Evolutionary conservation across 495 filamentous ascomycete species (phyloP), one percentile per base, ranked within the genome.

Genomic region (Penicillium verhagenii): DNA sequence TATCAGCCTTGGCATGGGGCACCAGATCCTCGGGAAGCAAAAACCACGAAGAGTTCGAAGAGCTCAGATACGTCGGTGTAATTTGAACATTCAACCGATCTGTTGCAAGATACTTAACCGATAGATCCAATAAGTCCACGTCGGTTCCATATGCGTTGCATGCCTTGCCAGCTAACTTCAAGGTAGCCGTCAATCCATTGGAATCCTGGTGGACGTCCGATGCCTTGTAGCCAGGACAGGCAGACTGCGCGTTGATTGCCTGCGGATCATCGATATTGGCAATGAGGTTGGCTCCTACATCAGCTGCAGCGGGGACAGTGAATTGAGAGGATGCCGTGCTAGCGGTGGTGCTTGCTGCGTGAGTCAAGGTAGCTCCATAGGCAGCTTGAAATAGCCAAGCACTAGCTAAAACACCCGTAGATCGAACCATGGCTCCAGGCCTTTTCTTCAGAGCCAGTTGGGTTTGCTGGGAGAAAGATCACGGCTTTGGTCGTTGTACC

Each of bases 221-320:
- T 2, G 82, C 84, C 40, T 60, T 82, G 61, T 87, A 87, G 1
- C 84, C 84, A 19, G 84, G 84, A 60, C 84, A 87, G 2, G 84
- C 82, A 3, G 76, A 71, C 66, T 94, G 91, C 2, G 86, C 80
- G 66, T 91, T 72, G 47, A 87, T 72, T 14, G 90, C 89, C 29
- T 87, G 43, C 9, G 88, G 85, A 58, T 92, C 89, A 38, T 84
- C 59, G 62, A 92, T 81, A 61, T 91, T 75, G 31, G 90, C 86
- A 23, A 91, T 69, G 29, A 91, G 55, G 16, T 77, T 72, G 18
- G 69, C 78, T 35, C 87, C 88, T 31, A 69, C 50, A 53, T 85
- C 80, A 7, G 79, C 82, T 33, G 66, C 62, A 13, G 82, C 72
- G 7, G 87, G 85, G 7, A 88, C 73, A 2, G 82, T 85, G 66